A percentile compares a stretch with the other conserved stretches of the same genome.
phyloP scores from a whole-genome alignment of 352 stramenopile species.

The Phytophthora syringae region DNA sequence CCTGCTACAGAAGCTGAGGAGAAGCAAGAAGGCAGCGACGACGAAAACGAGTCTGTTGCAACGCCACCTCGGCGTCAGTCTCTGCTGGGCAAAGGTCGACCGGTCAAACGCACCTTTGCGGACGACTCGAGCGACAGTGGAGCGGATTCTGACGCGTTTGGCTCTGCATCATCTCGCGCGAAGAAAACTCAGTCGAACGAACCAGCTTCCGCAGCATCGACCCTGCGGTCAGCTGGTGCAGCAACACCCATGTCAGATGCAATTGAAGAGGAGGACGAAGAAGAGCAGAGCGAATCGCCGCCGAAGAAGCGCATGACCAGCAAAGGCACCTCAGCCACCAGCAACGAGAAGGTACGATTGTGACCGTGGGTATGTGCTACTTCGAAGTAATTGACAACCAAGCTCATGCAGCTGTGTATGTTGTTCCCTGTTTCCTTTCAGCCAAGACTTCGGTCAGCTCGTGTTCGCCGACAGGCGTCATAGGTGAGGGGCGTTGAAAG shows the following conservation, averaged over 20 bases:
- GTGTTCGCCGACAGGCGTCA: slow-evolving; percentile 3
- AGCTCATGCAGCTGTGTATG: background rate
- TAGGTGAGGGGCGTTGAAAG: slow-evolving; percentile 1
- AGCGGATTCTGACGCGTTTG: slow-evolving; percentile 49
- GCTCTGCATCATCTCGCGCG: slow-evolving; percentile 36
- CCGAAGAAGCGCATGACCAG: slow-evolving; percentile 21
- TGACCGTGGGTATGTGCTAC: background rate
- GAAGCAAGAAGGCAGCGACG: slow-evolving; percentile 27
- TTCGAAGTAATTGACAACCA: background rate
- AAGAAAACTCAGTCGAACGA: slow-evolving; percentile 10
- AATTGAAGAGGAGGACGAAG: slow-evolving; percentile 28
- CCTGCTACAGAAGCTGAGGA: slow-evolving; percentile 13
- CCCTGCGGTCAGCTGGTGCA: slow-evolving; percentile 9
- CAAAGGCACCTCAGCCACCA: background rate
- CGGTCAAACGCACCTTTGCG: slow-evolving; percentile 50
- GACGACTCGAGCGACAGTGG: slow-evolving; percentile 59
- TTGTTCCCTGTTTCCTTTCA: slow-evolving; percentile 3
- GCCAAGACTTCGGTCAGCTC: slow-evolving; percentile 22
- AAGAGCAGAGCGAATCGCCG: slow-evolving; percentile 7
- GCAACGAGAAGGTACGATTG: slow-evolving; percentile 22
- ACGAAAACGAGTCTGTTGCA: background rate
- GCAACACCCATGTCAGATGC: background rate
- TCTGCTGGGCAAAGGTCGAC: slow-evolving; percentile 53
- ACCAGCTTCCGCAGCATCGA: slow-evolving; percentile 13
- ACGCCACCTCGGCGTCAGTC: slow-evolving; percentile 57